phyloP scores from a whole-genome alignment of 2,329 filamentous ascomycete genomes.

The Macrophomina pseudophaseolina region DNA sequence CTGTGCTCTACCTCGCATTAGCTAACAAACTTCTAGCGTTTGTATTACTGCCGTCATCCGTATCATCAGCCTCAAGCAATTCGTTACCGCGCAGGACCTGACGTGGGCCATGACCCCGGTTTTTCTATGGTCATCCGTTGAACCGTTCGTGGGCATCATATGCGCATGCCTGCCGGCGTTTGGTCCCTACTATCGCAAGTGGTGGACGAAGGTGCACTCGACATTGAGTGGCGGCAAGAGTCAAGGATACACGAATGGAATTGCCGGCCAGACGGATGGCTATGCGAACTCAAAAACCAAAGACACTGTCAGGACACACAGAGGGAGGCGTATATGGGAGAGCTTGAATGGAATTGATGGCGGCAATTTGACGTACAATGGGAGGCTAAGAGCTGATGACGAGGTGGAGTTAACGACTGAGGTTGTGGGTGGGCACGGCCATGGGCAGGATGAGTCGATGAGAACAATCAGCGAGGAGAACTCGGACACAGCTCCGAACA shows the following conservation, averaged over 20 bases:
- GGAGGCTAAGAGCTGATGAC: conserved; percentile 2
- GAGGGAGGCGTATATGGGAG: not conserved
- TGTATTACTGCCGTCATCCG: conserved; percentile 38
- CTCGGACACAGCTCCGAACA: not conserved
- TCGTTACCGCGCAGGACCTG: conserved; percentile 33
- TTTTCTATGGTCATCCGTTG: conserved; percentile 43
- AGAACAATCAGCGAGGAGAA: not conserved
- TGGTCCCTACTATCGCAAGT: conserved; percentile 12
- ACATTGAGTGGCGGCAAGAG: not conserved
- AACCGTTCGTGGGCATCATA: conserved; percentile 44
- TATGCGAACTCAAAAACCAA: not conserved
- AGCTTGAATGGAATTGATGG: not conserved
- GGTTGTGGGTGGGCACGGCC: not conserved
- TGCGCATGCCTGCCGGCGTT: conserved; percentile 41
- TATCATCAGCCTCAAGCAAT: conserved; percentile 36
- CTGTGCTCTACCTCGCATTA: not conserved
- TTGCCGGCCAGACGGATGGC: not conserved
- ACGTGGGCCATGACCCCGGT: conserved; percentile 38
- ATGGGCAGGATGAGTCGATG: not conserved
- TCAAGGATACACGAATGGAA: not conserved
- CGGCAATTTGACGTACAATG: conserved; percentile 3
- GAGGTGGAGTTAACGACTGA: conserved; percentile 11
- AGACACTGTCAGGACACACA: not conserved
- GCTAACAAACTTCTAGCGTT: conserved; percentile 28
- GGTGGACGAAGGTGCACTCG: not conserved